A percentile compares a stretch with the other conserved stretches of the same genome.
These are phyloP conservation scores for Fulvia fulva DNA, from an alignment of 2,329 filamentous ascomycete species.

Conservation along the genomic window DNA sequence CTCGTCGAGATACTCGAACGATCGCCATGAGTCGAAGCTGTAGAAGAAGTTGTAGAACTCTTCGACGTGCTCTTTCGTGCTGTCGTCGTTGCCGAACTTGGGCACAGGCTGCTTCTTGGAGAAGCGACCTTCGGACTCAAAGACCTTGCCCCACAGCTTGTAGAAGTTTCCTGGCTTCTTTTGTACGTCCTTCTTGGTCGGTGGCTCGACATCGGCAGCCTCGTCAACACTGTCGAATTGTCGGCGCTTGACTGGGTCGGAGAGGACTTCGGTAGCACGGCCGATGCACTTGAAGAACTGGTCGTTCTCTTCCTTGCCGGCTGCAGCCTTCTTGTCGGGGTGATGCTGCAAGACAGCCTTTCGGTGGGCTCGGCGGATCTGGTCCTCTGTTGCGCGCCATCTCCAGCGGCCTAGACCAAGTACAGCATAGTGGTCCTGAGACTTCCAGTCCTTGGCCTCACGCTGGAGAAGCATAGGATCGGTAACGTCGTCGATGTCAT, in stretches of 20 bases:
- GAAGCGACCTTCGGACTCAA: slow-evolving; percentile 90
- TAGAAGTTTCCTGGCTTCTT: slow-evolving; percentile 77
- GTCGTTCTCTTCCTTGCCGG: slow-evolving; percentile 83
- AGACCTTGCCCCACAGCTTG: slow-evolving; percentile 88
- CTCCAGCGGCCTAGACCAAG: slow-evolving; percentile 90
- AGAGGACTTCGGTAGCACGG: slow-evolving; percentile 89
- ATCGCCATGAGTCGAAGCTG: slow-evolving; percentile 97
- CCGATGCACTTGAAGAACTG: slow-evolving; percentile 99
- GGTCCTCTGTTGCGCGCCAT: slow-evolving; percentile 88
- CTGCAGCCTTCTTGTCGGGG: slow-evolving; percentile 96
- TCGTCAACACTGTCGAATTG: slow-evolving; percentile 98
- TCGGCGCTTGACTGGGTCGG: slow-evolving; percentile 85
- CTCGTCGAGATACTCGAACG: slow-evolving; percentile 97
- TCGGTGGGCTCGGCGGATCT: slow-evolving; percentile 98
- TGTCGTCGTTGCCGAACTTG: slow-evolving; percentile 75
- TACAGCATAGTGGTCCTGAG: slow-evolving; percentile 96
- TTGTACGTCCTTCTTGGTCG: slow-evolving; percentile 81
- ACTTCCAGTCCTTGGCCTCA: slow-evolving; percentile 99
- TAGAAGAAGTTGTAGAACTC: slow-evolving; percentile 99
- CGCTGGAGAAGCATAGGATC: slow-evolving; percentile 87
- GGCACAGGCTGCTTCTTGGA: slow-evolving; percentile 88
- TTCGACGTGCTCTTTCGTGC: slow-evolving; percentile 84
- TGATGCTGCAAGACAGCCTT: slow-evolving; percentile 99
- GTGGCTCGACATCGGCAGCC: slow-evolving; percentile 84
- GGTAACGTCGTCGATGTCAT: slow-evolving; percentile 89